Conservation (phyloP, 305 asterid species). For the Fraxinus platypoda region DNA sequence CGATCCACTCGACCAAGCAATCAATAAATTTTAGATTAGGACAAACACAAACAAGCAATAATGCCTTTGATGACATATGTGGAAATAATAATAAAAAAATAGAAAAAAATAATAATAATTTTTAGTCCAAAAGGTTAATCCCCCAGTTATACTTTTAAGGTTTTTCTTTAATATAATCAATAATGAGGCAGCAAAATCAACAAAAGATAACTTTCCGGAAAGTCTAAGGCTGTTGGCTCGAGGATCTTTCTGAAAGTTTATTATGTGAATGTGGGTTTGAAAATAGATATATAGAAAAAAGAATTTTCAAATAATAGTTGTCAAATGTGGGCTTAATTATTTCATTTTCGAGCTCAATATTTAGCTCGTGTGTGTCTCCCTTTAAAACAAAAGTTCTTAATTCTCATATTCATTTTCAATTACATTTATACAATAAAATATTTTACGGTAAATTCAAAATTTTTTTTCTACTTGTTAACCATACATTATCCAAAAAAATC, state of each 20-base stretch:
- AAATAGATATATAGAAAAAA: too few species aligned
- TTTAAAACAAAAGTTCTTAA: too few species aligned
- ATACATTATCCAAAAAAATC: too few species aligned
- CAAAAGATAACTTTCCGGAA: constrained; percentile 15
- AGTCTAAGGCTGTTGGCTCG: constrained; percentile 28
- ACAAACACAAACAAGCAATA: not conserved
- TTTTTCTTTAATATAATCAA: not conserved
- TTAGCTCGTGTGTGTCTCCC: not conserved
- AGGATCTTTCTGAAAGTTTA: not conserved
- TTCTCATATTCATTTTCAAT: too few species aligned
- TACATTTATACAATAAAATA: too few species aligned
- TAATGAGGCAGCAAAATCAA: constrained; percentile 26
- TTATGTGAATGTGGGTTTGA: too few species aligned
- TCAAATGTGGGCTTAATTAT: not conserved
- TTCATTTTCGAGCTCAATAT: not conserved
- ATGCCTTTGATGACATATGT: not conserved
- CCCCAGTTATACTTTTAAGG: not conserved
- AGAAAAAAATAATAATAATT: not conserved
- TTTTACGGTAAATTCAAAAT: too few species aligned
- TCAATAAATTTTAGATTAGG: not conserved
- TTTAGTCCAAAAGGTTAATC: not conserved
- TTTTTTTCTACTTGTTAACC: too few species aligned
- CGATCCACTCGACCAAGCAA: not conserved
- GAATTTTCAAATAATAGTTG: too few species aligned
- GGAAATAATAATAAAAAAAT: not conserved